Base-by-base conservation (phyloP, 2,329 filamentous ascomycete species). In the Coleophoma cylindrospora region DNA sequence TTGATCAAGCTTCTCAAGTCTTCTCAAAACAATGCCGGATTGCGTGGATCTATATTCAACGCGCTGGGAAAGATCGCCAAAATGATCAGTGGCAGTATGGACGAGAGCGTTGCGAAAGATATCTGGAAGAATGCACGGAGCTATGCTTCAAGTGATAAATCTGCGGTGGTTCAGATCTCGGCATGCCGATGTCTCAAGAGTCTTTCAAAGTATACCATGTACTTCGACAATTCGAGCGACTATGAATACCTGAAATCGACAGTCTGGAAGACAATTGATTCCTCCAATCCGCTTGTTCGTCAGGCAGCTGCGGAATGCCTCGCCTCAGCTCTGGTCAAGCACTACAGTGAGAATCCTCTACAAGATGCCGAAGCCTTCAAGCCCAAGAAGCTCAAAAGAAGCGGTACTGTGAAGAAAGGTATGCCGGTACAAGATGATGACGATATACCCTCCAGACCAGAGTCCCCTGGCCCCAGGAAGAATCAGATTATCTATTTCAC, bases 81-180 rank as follows among this genome's bases (percentile, higher is more conserved):
- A 51, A 92, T 91, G 67, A 81, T 96, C 27, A 79, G 81, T 49
- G 75, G 77, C 5, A 90, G 89, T 53, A 77, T 92, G 61, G 94
- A 99, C 60, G 94, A 99, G 68, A 75, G 74, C 49, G 76, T 91
- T 36, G 88, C 88, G n/a, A 83, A 91, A 62, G 91, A 96, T 66
- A 81, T 95, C 14, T 97, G 91, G 90, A 99, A 96, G 68, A 88
- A 92, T 66, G 86, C 84, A 22, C 84, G 94, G 55, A 89, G 78
- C 67, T 79, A 87, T 58, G 87, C 87, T 27, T 77, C 83, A 0
- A 77, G 76, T 52, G 95, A 99, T 68, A 97, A 94, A 68, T 88
- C 90, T 4, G 77, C 83, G 3, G 76, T 95, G 34, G 91, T 92
- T 8, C 83, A 96, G 65, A 79, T 86, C 14, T 81, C 83, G 50